Percentiles rank a stretch among this genome's conserved stretches.
These are phyloP conservation scores for Prunella vulgaris DNA, from an alignment of 257 asterid species.

Conservation along the genomic window DNA sequence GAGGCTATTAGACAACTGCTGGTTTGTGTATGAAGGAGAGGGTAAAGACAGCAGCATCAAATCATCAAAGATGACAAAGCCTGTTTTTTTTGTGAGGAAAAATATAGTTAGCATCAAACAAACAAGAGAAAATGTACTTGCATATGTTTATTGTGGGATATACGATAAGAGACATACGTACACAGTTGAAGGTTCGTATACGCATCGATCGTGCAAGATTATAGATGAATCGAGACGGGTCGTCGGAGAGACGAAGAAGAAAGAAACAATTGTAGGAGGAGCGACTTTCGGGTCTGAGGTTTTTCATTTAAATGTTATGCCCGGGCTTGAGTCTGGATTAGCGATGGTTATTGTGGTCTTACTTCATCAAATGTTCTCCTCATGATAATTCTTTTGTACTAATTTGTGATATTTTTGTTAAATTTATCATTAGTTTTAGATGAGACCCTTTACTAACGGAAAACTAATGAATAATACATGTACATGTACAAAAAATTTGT, in stretches of 20 bases:
- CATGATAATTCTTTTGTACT: not conserved
- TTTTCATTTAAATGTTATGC: constrained; percentile 34
- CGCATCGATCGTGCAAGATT: constrained; percentile 52
- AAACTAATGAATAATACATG: not conserved
- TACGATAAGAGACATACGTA: constrained; percentile 33
- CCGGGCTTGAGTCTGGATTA: constrained; percentile 30
- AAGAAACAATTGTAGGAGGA: constrained; percentile 40
- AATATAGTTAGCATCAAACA: constrained; percentile 25
- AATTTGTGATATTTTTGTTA: not conserved
- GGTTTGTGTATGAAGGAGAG: constrained; percentile 72
- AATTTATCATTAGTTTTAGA: too few relatives aligned
- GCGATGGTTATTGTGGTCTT: constrained; percentile 52
- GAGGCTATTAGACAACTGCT: constrained; percentile 44
- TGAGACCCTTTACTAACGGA: not conserved
- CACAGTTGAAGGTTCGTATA: constrained; percentile 61
- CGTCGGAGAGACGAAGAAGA: constrained; percentile 69
- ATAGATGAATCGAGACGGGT: constrained; percentile 49
- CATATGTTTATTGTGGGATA: constrained; percentile 40
- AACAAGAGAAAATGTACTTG: constrained; percentile 39
- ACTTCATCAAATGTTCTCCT: constrained; percentile 50
- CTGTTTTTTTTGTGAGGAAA: constrained; percentile 45
- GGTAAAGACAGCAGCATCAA: constrained; percentile 19
- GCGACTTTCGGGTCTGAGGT: constrained; percentile 59
- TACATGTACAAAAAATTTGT: not conserved
- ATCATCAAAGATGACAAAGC: constrained; percentile 28